A percentile compares a stretch with the other conserved stretches of the same genome.
Conservation (phyloP, 176 grass and related monocot genomes). For the Carex scoparia region DNA sequence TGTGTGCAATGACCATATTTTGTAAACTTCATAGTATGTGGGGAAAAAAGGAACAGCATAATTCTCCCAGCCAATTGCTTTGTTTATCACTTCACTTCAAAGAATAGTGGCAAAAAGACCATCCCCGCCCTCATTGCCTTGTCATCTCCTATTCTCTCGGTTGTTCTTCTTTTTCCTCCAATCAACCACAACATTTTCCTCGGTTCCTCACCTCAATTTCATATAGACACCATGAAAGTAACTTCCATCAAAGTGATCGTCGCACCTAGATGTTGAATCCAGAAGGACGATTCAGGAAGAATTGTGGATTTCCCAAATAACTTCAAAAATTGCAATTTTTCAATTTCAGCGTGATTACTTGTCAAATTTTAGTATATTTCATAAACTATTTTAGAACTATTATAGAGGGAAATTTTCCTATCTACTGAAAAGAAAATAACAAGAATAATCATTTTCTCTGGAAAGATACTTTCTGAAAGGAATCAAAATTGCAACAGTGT, state of each 20-base stretch:
- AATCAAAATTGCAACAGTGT: neutral
- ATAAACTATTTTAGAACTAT: neutral
- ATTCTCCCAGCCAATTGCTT: neutral
- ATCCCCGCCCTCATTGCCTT: neutral
- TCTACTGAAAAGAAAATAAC: neutral
- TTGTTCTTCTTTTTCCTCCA: neutral
- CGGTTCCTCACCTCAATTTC: neutral
- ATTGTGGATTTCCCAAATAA: neutral
- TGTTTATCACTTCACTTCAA: constrained; percentile 1
- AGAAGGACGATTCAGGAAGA: neutral
- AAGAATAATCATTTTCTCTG: neutral
- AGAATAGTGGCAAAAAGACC: neutral
- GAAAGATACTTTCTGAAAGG: neutral
- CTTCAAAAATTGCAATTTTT: neutral
- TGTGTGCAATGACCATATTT: neutral
- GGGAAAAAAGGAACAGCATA: neutral
- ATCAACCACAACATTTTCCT: neutral
- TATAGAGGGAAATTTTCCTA: neutral
- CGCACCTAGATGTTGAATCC: neutral
- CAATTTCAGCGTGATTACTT: neutral
- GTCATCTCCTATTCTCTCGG: neutral
- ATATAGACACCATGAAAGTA: neutral
- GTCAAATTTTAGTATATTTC: neutral
- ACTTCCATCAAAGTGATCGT: neutral
- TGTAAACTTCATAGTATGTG: neutral